phyloP scores from a whole-genome alignment of 169 alveolate genomes.

The Eimeria praecox region DNA sequence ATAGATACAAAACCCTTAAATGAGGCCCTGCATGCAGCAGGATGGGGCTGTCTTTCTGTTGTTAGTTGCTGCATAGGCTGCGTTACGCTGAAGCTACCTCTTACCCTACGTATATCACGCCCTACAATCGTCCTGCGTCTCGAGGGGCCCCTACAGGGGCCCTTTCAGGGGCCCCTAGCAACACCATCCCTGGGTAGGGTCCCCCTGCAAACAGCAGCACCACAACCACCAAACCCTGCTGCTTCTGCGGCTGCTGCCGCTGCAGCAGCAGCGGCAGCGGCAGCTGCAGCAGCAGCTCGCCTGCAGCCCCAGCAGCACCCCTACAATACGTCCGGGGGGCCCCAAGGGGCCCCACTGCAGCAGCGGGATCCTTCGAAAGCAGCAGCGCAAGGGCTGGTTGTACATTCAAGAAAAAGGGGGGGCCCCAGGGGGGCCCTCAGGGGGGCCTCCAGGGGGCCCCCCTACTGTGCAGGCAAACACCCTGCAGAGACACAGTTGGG shows the following conservation, averaged over 20 bases:
- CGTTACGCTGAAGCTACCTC: conserved; percentile 37
- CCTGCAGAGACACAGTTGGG: neutral
- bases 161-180: neutral
- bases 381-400: neutral
- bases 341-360: neutral
- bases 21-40: conserved; percentile 55
- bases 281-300: neutral
- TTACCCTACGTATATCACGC: conserved; percentile 19
- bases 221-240: neutral
- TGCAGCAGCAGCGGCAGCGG: neutral
- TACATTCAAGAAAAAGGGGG: neutral
- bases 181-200: neutral
- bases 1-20: neutral
- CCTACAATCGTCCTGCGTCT: neutral
- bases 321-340: neutral
- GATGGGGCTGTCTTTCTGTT: conserved; percentile 36
- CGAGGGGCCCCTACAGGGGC: conserved; percentile 32
- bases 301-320: conserved; percentile 12
- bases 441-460: conserved; percentile 15
- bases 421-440: neutral
- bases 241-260: conserved; percentile 11
- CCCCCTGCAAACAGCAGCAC: neutral
- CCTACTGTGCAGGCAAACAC: neutral
- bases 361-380: neutral
- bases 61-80: conserved; percentile 40